These are phyloP conservation scores for Citeromyces hawaiiensis DNA, from an alignment of 1,139 yeast species.

Conservation along the genomic window DNA sequence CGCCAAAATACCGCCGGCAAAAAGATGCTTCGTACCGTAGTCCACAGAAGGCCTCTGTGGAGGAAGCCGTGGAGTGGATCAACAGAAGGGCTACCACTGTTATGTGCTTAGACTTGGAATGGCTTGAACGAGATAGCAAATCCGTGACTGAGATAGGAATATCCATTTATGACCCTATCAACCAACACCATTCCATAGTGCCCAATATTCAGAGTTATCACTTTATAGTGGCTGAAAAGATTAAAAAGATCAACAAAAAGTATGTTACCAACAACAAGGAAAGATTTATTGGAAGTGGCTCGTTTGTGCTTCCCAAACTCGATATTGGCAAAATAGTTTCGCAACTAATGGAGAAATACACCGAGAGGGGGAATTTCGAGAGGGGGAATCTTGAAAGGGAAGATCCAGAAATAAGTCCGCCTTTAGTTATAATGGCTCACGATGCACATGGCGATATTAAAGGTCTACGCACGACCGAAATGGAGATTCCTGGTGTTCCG, in stretches of 20 bases:
- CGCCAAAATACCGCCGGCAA: background rate
- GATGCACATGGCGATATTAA: conserved; percentile 47
- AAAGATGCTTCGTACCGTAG: background rate
- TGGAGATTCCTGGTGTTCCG: conserved; percentile 25
- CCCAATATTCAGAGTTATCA: conserved; percentile 41
- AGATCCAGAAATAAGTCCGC: conserved; percentile 8
- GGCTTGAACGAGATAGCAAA: conserved; percentile 35
- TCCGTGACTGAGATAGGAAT: conserved; percentile 57
- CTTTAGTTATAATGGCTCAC: conserved; percentile 51
- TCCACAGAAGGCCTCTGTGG: background rate
- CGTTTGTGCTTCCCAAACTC: conserved; percentile 26
- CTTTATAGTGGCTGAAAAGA: conserved; percentile 38
- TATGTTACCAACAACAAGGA: conserved; percentile 52
- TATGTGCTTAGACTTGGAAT: conserved; percentile 53
- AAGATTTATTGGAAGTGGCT: conserved; percentile 41
- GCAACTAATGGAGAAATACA: conserved; percentile 21
- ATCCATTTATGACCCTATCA: conserved; percentile 49
- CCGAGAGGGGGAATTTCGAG: too few relatives aligned
- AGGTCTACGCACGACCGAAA: conserved; percentile 35
- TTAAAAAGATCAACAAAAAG: conserved; percentile 33
- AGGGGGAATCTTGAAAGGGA: too few relatives aligned
- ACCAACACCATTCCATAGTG: conserved; percentile 21
- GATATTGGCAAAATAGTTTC: conserved; percentile 16
- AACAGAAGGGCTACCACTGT: conserved; percentile 10
- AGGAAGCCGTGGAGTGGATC: background rate